These are phyloP conservation scores for Podospora didyma DNA, from an alignment of 495 filamentous ascomycete genomes.

Conservation along the genomic window DNA sequence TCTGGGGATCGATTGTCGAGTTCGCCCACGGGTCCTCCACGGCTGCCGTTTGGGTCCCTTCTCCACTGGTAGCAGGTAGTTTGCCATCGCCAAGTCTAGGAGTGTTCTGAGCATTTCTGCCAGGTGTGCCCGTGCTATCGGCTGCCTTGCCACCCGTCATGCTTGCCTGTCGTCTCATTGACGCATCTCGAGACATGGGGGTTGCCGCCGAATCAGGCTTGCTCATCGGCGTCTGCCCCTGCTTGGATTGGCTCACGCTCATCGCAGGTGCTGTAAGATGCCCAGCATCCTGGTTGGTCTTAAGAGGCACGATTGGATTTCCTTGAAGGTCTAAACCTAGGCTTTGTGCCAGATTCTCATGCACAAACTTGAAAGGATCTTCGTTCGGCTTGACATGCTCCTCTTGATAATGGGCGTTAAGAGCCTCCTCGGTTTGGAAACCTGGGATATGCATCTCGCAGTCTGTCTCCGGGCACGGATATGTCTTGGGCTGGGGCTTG, in stretches of 20 bases:
- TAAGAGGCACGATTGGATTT: slow-evolving; percentile 21
- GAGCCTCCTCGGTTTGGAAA: slow-evolving; percentile 51
- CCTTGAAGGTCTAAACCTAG: slow-evolving; percentile 47
- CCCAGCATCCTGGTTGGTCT: slow-evolving; percentile 11
- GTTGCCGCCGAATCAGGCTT: slow-evolving; percentile 33
- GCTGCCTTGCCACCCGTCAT: slow-evolving; percentile 26
- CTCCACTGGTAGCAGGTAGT: slow-evolving; percentile 6
- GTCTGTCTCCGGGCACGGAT: slow-evolving; percentile 38
- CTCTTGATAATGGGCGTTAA: slow-evolving; percentile 46
- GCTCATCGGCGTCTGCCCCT: slow-evolving; percentile 38
- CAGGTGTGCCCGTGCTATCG: slow-evolving; percentile 23
- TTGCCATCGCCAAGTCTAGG: slow-evolving; percentile 19
- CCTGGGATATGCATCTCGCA: slow-evolving; percentile 47
- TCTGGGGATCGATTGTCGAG: slow-evolving; percentile 44
- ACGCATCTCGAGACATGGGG: slow-evolving; percentile 44
- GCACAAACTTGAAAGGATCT: slow-evolving; percentile 47
- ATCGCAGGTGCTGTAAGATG: slow-evolving; percentile 26
- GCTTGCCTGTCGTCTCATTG: slow-evolving; percentile 43
- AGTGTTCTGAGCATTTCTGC: slow-evolving; percentile 21
- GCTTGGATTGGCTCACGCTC: slow-evolving; percentile 35
- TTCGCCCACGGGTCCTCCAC: slow-evolving; percentile 32
- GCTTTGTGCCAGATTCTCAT: slow-evolving; percentile 40
- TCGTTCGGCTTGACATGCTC: slow-evolving; percentile 52
- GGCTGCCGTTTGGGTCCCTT: slow-evolving; percentile 13
- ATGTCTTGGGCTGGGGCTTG: slow-evolving; percentile 33